Percentiles rank a stretch among this genome's conserved stretches.
These are phyloP conservation scores for Neurospora sp. DNA, from an alignment of 2,329 filamentous ascomycete genomes.

Conservation along the genomic window DNA sequence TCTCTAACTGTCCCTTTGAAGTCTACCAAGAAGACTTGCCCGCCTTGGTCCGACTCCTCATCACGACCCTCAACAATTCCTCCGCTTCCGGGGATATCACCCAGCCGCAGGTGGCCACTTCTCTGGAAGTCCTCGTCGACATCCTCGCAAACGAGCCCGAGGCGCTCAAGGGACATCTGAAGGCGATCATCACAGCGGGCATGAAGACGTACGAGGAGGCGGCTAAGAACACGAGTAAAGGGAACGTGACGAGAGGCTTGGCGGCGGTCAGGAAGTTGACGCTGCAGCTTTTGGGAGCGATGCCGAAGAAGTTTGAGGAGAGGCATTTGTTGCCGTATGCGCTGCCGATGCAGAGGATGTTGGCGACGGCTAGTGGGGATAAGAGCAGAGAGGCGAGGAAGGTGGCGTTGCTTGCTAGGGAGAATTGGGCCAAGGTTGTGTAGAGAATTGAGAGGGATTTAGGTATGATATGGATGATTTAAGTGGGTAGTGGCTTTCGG, in stretches of 20 bases:
- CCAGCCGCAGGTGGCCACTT: slow-evolving; percentile 32
- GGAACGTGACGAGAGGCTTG: background rate
- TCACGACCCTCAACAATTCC: slow-evolving; percentile 34
- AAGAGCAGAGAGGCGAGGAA: slow-evolving; percentile 41
- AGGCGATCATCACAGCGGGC: slow-evolving; percentile 37
- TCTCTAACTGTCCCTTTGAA: slow-evolving; percentile 38
- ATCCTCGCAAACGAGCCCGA: slow-evolving; percentile 37
- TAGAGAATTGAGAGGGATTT: slow-evolving; percentile 12
- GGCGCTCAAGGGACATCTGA: slow-evolving; percentile 36
- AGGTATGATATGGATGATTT: background rate
- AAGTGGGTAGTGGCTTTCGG: background rate
- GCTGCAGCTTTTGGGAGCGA: slow-evolving; percentile 35
- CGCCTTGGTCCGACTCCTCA: slow-evolving; percentile 36
- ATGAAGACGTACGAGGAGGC: slow-evolving; percentile 25
- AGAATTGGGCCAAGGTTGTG: slow-evolving; percentile 34
- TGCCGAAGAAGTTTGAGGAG: slow-evolving; percentile 40
- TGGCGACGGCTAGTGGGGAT: slow-evolving; percentile 44
- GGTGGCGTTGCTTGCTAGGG: slow-evolving; percentile 37
- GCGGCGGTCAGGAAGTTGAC: slow-evolving; percentile 29
- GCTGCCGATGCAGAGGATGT: slow-evolving; percentile 33
- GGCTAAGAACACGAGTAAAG: background rate
- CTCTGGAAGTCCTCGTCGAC: slow-evolving; percentile 37
- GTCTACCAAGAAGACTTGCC: slow-evolving; percentile 43
- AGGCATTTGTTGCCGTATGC: slow-evolving; percentile 34
- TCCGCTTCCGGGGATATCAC: slow-evolving; percentile 19